Percentiles rank a stretch among this genome's conserved stretches.
Conservation (phyloP, 1,284 basidiomycete genomes). For the Tausonia pullulans region DNA sequence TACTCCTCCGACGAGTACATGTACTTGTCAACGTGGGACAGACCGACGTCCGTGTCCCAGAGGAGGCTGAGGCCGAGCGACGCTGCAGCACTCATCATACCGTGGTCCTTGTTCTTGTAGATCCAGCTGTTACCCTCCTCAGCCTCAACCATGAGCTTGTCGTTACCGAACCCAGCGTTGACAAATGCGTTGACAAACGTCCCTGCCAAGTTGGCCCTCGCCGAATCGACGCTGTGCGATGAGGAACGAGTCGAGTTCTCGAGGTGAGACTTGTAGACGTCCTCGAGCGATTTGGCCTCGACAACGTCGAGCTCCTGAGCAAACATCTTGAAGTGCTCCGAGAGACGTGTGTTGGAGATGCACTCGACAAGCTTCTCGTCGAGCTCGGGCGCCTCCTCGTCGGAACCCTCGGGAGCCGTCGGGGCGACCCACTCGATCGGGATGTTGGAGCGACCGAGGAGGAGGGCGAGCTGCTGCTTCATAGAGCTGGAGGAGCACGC, state of each 20-base stretch:
- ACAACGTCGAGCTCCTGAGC: slow-evolving; percentile 88
- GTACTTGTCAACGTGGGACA: slow-evolving; percentile 95
- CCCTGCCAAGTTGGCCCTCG: slow-evolving; percentile 84
- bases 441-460: slow-evolving; percentile 84
- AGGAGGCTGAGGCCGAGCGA: slow-evolving; percentile 85
- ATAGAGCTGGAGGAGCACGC: slow-evolving; percentile 49
- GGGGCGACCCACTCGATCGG: slow-evolving; percentile 79
- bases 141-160: slow-evolving; percentile 94
- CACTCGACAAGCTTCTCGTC: slow-evolving; percentile 75
- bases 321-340: slow-evolving; percentile 74
- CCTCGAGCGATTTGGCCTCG: slow-evolving; percentile 85
- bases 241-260: slow-evolving; percentile 61
- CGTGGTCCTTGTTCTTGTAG: slow-evolving; percentile 98
- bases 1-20: slow-evolving; percentile 92
- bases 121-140: slow-evolving; percentile 96
- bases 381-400: slow-evolving; percentile 52
- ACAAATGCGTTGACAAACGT: slow-evolving; percentile 99
- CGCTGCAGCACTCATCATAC: slow-evolving; percentile 93
- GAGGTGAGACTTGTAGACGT: slow-evolving; percentile 95
- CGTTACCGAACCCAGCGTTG: slow-evolving; percentile 97
- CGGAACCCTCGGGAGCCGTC: slow-evolving; percentile 41
- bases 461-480: slow-evolving; percentile 90
- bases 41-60: slow-evolving; percentile 93
- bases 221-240: slow-evolving; percentile 75
- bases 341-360: slow-evolving; percentile 73